These are phyloP conservation scores for Monilinia fructigena DNA, from an alignment of 2,329 filamentous ascomycete species.

Conservation along the genomic window DNA sequence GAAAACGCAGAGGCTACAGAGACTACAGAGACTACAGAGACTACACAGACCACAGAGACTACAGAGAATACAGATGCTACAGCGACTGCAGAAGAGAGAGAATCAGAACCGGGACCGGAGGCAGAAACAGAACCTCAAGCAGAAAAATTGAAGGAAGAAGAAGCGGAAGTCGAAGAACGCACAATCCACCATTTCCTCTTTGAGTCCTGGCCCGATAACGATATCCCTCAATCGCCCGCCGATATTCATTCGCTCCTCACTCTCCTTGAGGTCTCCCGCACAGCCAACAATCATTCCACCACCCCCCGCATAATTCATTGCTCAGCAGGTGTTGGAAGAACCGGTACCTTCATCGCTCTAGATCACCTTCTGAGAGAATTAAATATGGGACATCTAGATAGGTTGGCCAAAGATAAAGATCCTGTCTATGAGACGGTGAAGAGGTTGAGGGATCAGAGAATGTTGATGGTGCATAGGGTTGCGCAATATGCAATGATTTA, in stretches of 20 bases:
- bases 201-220: conserved; percentile 28
- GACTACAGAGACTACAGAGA: no score
- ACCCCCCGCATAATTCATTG: conserved; percentile 69
- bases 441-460: conserved; percentile 28
- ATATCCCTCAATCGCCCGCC: conserved; percentile 25
- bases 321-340: conserved; percentile 89
- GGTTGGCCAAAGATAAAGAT: conserved; percentile 22
- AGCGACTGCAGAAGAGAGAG: background rate
- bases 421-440: conserved; percentile 30
- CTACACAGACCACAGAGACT: no score
- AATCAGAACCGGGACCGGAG: background rate
- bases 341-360: conserved; percentile 68
- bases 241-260: conserved; percentile 25
- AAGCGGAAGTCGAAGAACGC: conserved; percentile 18
- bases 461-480: conserved; percentile 27
- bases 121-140: background rate
- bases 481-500: conserved; percentile 28
- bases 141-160: conserved; percentile 6
- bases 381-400: conserved; percentile 24
- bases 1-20: background rate
- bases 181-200: conserved; percentile 29
- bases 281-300: conserved; percentile 12
- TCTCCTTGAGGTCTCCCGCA: conserved; percentile 24
- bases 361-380: conserved; percentile 29
- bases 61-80: no score